These are phyloP conservation scores for Diaporthe amygdali DNA, from an alignment of 2,329 filamentous ascomycete species.

Conservation along the genomic window DNA sequence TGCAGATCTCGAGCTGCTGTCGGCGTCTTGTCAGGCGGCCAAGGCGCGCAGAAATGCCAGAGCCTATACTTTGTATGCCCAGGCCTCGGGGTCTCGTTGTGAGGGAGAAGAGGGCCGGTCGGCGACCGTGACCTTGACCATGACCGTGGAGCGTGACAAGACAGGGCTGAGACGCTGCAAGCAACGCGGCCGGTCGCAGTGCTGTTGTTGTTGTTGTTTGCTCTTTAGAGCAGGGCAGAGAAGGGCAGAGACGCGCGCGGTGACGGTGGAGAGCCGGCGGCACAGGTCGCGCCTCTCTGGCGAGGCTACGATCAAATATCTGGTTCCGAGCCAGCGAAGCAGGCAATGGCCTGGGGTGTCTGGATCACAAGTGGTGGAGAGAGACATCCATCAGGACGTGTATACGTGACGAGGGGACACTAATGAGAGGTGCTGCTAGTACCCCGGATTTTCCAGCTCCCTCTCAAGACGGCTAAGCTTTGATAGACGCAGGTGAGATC, in stretches of 20 bases:
- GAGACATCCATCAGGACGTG: conserved; percentile 1
- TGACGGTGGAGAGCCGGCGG: neutral
- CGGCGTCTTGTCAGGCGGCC: conserved; percentile 29
- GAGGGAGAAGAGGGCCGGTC: neutral
- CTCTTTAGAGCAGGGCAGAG: neutral
- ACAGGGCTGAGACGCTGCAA: conserved; percentile 7
- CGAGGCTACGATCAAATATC: conserved; percentile 1
- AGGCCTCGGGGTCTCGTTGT: conserved; percentile 1
- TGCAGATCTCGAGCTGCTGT: conserved; percentile 33
- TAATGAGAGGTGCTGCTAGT: neutral
- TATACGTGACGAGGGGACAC: conserved; percentile 3
- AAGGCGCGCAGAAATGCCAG: neutral
- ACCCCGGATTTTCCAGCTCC: conserved; percentile 7
- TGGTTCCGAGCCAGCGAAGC: neutral
- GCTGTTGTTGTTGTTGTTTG: neutral
- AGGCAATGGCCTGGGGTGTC: neutral
- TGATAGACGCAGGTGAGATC: conserved; percentile 14
- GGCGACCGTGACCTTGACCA: neutral
- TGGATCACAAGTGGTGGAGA: neutral
- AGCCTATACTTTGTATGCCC: neutral
- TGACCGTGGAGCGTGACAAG: conserved; percentile 5
- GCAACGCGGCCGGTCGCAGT: conserved; percentile 3
- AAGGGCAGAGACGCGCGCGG: neutral
- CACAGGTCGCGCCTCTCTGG: neutral
- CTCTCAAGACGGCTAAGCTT: conserved; percentile 13